Base-by-base conservation (phyloP, 257 asterid species). In the Mentha longifolia region DNA sequence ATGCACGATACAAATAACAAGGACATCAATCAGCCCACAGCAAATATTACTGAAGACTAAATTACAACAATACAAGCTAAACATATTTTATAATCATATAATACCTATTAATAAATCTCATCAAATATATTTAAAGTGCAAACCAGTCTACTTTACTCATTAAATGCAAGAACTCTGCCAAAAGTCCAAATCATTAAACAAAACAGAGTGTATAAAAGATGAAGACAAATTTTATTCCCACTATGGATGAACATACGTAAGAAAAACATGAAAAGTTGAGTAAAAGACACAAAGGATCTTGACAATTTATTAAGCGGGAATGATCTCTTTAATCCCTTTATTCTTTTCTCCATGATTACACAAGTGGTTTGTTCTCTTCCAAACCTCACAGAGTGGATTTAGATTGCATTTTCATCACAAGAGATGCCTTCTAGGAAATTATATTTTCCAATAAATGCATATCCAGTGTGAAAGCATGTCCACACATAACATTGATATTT, bases 321-420 rank as follows among this genome's bases (percentile, higher is more conserved):
- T 8, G 60, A 35, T 35, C 35, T n/a, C 54, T 68, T 68, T 14
- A 20, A 20, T 68, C 33, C n/a, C 41, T 68, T 19, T 17, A 30
- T 15, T 5, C 15, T 59, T 22, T 72, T 41, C 70, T 50, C 37
- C n/a, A 19, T 49, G 9, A 71, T 33, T 49, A 47, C 41, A 64
- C 25, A 50, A n/a, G 13, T 61, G 33, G 33, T 65, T 16, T 22
- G 59, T 6, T 54, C 16, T 39, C 19, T 73, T 15, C 51, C 22
- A 15, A 14, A 72, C 7, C 49, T 2, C 12, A 64, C 17, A 10
- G 7, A 69, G 46, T 39, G 22, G 22, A 19, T 31, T n/a, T 31
- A 65, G n/a, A 74, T 66, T 52, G 45, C 52, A 55, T 13, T 65
- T 62, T 64, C 0, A 22, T 54, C 59, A 8, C 28, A 54, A 28